A percentile compares a stretch with the other conserved stretches of the same genome.
phyloP scores from a whole-genome alignment of 306 rosid species.

The Cotoneaster glaucophyllus region DNA sequence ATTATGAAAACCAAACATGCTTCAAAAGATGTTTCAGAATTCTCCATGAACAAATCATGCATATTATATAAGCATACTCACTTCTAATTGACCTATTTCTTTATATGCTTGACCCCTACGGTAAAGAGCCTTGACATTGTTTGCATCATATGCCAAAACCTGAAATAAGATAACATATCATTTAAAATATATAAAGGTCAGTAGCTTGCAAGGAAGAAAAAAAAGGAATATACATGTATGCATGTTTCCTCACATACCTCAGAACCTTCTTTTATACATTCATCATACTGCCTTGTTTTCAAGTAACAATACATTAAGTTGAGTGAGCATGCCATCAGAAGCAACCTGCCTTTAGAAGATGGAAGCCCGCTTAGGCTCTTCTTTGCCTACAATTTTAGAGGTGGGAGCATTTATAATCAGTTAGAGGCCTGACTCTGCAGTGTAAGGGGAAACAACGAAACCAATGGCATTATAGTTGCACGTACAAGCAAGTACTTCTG shows the following conservation, averaged over 20 bases:
- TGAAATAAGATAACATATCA: conserved; percentile 19
- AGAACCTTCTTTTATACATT: conserved; percentile 81
- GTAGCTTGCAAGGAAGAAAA: conserved; percentile 3
- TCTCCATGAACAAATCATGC: not conserved
- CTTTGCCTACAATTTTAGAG: conserved; percentile 62
- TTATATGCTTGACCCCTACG: conserved; percentile 98
- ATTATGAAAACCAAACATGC: not conserved
- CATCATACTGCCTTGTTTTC: conserved; percentile 71
- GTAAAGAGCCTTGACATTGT: conserved; percentile 87
- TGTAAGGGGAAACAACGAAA: not conserved
- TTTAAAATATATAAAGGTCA: not conserved
- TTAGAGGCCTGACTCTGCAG: not conserved
- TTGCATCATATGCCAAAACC: conserved; percentile 75
- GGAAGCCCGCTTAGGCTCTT: conserved; percentile 62
- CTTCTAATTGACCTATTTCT: conserved; percentile 64
- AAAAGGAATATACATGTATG: not conserved
- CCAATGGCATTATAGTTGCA: conserved; percentile 1
- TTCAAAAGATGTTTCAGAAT: conserved; percentile 3
- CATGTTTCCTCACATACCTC: conserved; percentile 55
- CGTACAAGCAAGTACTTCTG: conserved; percentile 77
- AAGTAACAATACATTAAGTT: conserved; percentile 95
- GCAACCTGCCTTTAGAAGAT: conserved; percentile 59
- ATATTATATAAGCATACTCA: conserved; percentile 29
- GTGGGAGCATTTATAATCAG: not conserved
- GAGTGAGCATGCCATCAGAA: conserved; percentile 85